These are phyloP conservation scores for Fusarium sp. DNA, from an alignment of 2,329 filamentous ascomycete genomes.

Conservation along the genomic window DNA sequence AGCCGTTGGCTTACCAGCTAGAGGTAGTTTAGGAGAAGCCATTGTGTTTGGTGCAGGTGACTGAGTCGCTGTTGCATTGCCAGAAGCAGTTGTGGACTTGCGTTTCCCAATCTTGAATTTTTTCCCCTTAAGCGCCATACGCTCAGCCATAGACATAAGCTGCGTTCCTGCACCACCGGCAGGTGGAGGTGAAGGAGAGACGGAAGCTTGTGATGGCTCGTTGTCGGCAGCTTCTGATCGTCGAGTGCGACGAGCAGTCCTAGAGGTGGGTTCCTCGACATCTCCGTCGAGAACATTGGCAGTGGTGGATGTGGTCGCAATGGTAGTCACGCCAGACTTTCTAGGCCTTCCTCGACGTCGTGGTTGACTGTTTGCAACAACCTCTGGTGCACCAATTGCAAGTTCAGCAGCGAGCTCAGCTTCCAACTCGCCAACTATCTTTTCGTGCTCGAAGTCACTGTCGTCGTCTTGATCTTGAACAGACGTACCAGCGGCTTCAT, in stretches of 20 bases:
- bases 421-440: conserved; percentile 35
- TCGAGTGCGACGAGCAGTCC: conserved; percentile 46
- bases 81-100: conserved; percentile 39
- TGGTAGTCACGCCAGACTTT: conserved; percentile 47
- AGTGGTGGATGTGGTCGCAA: conserved; percentile 35
- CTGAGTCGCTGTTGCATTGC: conserved; percentile 13
- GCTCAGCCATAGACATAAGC: conserved; percentile 69
- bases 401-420: conserved; percentile 37
- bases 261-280: conserved; percentile 10
- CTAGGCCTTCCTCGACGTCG: conserved; percentile 48
- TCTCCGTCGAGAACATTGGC: conserved; percentile 7
- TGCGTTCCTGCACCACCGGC: conserved; percentile 43
- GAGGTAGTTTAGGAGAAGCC: background rate
- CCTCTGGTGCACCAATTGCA: conserved; percentile 10
- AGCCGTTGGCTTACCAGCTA: background rate
- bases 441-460: conserved; percentile 37
- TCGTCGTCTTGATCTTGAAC: conserved; percentile 3
- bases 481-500: conserved; percentile 1
- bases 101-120: conserved; percentile 65
- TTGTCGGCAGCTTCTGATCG: conserved; percentile 34
- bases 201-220: conserved; percentile 9
- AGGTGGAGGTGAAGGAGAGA: conserved; percentile 11
- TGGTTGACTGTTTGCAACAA: conserved; percentile 7
- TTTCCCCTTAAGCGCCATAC: conserved; percentile 67
- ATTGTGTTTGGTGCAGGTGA: conserved; percentile 1